Evolutionary conservation across 257 asterid species (phyloP), one percentile per base, ranked within the genome.

Genomic region (Ilex aquifolium): DNA sequence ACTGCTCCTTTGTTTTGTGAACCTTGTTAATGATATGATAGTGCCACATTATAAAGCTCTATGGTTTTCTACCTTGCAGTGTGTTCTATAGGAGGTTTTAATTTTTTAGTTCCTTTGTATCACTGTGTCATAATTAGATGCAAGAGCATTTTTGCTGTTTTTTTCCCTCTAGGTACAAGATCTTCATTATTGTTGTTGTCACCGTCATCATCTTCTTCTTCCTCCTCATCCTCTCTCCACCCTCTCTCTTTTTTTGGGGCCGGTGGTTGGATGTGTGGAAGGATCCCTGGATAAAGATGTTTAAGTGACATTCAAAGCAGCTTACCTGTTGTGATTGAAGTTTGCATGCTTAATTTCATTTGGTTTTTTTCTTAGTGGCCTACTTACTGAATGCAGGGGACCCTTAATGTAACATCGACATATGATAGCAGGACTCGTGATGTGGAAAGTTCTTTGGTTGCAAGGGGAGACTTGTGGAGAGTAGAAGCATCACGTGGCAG

Each of bases 391-490:
- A 40, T 78, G 75, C 85, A 92, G 96, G 97, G 99, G 30, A 79
- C 86, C 9, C 6, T 92, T 74, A 92, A 92, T 74, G 57, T 87
- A 61, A 77, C 99, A 59, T 83, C 99, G 55, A 87, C 88, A 15
- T 89, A 87, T 71, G 88, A 85, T 73, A 87, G 95, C 69, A 76
- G 95, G 74, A 85, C 81, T 5, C 80, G 81, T 58, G 83, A 74
- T 30, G 55, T 89, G 3, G 96, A 89, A 70, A 87, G 94, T 74
- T 85, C 96, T 61, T 67, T 92, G 76, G 81, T 79, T 63, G 96
- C 99, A 46, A 83, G 94, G 63, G 99, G 99, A 77, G 99, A 92
- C 76, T 67, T 89, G 67, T 92, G 97, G 99, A 86, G 99, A 75
- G 85, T 92, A 50, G 99, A 92, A 74, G 93, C 97, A 42, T 85